phyloP scores from a whole-genome alignment of 495 filamentous ascomycete genomes.

The Friedmanniomyces simplex region DNA sequence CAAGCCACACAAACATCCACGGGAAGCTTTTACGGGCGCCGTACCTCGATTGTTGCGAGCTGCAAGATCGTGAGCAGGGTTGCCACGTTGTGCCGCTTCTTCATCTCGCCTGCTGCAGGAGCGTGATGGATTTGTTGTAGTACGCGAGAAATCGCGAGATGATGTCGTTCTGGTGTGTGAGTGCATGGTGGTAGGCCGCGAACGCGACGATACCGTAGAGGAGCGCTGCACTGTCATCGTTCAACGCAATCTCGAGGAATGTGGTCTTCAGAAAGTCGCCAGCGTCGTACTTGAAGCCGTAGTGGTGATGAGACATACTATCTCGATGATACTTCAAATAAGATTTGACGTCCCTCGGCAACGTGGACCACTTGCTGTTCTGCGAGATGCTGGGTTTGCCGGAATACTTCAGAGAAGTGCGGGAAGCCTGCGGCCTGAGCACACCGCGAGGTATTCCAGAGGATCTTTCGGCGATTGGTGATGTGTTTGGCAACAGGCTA shows the following conservation, averaged over 20 bases:
- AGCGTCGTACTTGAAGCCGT: constrained; percentile 57
- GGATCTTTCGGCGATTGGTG: background rate
- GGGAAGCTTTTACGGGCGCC: no score
- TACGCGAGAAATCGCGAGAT: constrained; percentile 77
- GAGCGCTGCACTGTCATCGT: constrained; percentile 58
- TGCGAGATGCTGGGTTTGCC: constrained; percentile 6
- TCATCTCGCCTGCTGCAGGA: constrained; percentile 63
- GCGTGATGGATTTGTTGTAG: constrained; percentile 74
- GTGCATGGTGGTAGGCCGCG: constrained; percentile 72
- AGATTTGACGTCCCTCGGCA: constrained; percentile 59
- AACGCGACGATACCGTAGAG: constrained; percentile 87
- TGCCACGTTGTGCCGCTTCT: constrained; percentile 57
- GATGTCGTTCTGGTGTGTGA: constrained; percentile 51
- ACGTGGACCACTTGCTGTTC: constrained; percentile 33
- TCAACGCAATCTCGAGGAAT: constrained; percentile 60
- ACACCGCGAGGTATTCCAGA: background rate
- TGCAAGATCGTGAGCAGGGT: constrained; percentile 84
- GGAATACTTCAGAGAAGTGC: constrained; percentile 5
- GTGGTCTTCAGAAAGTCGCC: constrained; percentile 61
- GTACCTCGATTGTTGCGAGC: constrained; percentile 86
- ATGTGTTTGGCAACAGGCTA: background rate
- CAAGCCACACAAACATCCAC: background rate
- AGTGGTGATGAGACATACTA: constrained; percentile 68
- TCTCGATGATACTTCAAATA: constrained; percentile 71
- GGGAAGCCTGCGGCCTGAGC: background rate